phyloP scores from a whole-genome alignment of 441 rosid genomes.

The Lepidium campestre region DNA sequence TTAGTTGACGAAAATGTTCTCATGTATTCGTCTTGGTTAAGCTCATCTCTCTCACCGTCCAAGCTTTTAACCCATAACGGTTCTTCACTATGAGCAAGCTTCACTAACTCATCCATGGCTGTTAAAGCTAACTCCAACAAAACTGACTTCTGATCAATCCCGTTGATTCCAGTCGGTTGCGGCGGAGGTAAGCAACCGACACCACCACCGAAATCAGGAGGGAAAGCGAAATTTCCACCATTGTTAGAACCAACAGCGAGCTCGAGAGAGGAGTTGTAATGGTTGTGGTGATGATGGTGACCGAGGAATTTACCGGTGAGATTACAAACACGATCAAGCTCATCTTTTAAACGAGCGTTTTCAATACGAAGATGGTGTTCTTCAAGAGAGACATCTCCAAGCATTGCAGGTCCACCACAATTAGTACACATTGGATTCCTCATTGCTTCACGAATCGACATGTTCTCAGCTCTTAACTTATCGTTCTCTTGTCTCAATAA shows the following conservation, averaged over 20 bases:
- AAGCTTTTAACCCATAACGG: slow-evolving; percentile 74
- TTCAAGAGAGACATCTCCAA: slow-evolving; percentile 28
- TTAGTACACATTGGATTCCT: slow-evolving; percentile 26
- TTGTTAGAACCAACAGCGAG: slow-evolving; percentile 57
- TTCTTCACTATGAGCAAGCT: slow-evolving; percentile 62
- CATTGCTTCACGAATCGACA: slow-evolving; percentile 33
- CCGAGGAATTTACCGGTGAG: slow-evolving; percentile 34
- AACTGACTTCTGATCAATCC: slow-evolving; percentile 51
- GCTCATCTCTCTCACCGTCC: slow-evolving; percentile 62
- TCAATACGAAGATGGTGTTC: slow-evolving; percentile 35
- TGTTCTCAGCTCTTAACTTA: slow-evolving; percentile 31
- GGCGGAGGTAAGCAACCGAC: slow-evolving; percentile 26
- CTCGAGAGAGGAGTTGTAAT: slow-evolving; percentile 51
- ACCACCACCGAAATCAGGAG: slow-evolving; percentile 24
- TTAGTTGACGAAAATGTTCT: slow-evolving; percentile 53
- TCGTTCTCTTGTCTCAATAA: slow-evolving; percentile 34
- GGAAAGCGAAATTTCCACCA: slow-evolving; percentile 35
- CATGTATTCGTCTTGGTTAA: slow-evolving; percentile 72
- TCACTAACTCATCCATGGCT: slow-evolving; percentile 90
- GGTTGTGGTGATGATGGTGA: slow-evolving; percentile 27
- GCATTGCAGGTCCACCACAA: slow-evolving; percentile 31
- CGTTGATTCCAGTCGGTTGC: not conserved
- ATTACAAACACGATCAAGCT: slow-evolving; percentile 30
- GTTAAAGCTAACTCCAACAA: slow-evolving; percentile 66
- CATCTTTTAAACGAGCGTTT: slow-evolving; percentile 31